These are phyloP conservation scores for Arthrobotrys megalospora DNA, from an alignment of 2,329 filamentous ascomycete genomes.

Conservation along the genomic window DNA sequence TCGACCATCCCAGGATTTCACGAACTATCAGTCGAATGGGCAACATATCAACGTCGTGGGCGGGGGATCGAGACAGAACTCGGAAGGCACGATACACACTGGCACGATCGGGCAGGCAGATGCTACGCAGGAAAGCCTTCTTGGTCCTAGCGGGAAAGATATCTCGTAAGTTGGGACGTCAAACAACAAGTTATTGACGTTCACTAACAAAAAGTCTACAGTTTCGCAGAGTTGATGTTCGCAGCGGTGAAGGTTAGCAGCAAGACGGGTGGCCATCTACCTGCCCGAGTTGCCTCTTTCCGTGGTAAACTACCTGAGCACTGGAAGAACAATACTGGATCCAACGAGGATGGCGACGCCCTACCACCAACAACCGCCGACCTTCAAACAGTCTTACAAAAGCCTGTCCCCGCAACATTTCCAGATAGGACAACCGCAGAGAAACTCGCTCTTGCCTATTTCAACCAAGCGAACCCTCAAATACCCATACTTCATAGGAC, in stretches of 20 bases:
- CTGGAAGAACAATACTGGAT: constrained; percentile 45
- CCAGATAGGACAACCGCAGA: constrained; percentile 81
- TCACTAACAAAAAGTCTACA: constrained; percentile 39
- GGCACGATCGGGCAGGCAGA: constrained; percentile 2
- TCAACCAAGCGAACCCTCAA: constrained; percentile 95
- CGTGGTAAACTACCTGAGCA: constrained; percentile 57
- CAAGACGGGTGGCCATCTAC: constrained; percentile 59
- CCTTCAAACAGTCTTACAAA: constrained; percentile 61
- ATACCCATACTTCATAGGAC: constrained; percentile 91
- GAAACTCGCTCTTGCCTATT: constrained; percentile 85
- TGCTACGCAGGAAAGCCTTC: constrained; percentile 14
- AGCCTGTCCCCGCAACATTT: constrained; percentile 75
- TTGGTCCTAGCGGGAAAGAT: constrained; percentile 62
- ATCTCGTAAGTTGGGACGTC: constrained; percentile 62
- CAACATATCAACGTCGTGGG: constrained; percentile 57
- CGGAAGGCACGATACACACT: constrained; percentile 10
- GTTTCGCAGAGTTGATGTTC: constrained; percentile 64
- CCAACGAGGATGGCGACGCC: constrained; percentile 45
- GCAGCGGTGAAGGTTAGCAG: constrained; percentile 63
- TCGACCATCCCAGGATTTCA: constrained; percentile 33
- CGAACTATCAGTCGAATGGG: constrained; percentile 24
- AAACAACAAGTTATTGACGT: constrained; percentile 19
- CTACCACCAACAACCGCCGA: constrained; percentile 59
- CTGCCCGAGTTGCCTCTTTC: constrained; percentile 53
- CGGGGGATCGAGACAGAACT: constrained; percentile 34